These are phyloP conservation scores for Parathielavia appendiculata DNA, from an alignment of 495 filamentous ascomycete species.

Conservation along the genomic window DNA sequence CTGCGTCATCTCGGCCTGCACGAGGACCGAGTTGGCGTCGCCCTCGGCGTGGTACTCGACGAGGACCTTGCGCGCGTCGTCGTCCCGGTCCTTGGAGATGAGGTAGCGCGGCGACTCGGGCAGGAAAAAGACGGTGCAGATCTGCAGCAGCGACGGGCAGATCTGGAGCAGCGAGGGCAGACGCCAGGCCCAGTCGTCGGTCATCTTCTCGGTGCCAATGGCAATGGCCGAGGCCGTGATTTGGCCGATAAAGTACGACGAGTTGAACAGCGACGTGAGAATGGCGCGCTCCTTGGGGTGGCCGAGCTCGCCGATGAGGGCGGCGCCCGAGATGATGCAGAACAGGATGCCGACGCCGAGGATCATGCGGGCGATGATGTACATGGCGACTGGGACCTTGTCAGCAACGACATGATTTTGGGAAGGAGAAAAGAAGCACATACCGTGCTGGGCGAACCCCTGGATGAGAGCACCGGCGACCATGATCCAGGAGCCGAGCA, in stretches of 20 bases:
- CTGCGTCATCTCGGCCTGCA: slow-evolving; percentile 54
- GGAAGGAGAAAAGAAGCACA: slow-evolving; percentile 10
- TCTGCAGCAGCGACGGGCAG: slow-evolving; percentile 53
- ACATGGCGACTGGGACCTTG: slow-evolving; percentile 47
- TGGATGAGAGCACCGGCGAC: slow-evolving; percentile 46
- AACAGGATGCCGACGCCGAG: slow-evolving; percentile 62
- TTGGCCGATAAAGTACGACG: slow-evolving; percentile 58
- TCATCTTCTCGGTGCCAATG: slow-evolving; percentile 54
- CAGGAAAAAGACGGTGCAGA: slow-evolving; percentile 43
- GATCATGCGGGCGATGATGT: slow-evolving; percentile 59
- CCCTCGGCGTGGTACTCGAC: slow-evolving; percentile 61
- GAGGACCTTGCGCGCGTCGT: slow-evolving; percentile 56
- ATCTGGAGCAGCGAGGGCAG: slow-evolving; percentile 59
- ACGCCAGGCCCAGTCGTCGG: slow-evolving; percentile 57
- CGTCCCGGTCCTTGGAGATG: slow-evolving; percentile 52
- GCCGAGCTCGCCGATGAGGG: slow-evolving; percentile 59
- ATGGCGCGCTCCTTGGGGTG: slow-evolving; percentile 63
- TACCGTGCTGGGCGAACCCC: slow-evolving; percentile 22
- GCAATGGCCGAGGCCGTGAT: slow-evolving; percentile 57
- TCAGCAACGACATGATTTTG: not conserved
- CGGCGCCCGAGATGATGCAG: slow-evolving; percentile 59
- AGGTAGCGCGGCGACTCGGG: slow-evolving; percentile 47
- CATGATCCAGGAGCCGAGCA: slow-evolving; percentile 47
- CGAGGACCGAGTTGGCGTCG: slow-evolving; percentile 49
- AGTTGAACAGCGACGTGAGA: slow-evolving; percentile 65